Conservation (phyloP, 1,284 basidiomycete genomes). For the Irpex rosettiformis region DNA sequence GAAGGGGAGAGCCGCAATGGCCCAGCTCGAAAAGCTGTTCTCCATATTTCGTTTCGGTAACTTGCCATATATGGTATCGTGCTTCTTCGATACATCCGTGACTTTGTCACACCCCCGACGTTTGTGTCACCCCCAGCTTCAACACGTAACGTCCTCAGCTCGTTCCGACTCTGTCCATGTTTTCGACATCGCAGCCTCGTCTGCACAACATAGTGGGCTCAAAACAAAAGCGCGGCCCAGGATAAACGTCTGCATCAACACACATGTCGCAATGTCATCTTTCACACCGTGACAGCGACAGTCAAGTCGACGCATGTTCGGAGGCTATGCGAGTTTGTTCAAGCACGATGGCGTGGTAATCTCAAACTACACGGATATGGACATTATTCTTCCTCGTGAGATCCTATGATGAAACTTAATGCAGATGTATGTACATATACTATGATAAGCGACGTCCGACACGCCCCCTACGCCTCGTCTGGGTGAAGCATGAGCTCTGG, state of each 20-base stretch:
- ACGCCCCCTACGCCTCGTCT: slow-evolving; percentile 43
- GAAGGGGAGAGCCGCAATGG: slow-evolving; percentile 31
- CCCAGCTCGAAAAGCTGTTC: slow-evolving; percentile 29
- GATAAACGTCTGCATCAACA: background rate
- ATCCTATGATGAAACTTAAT: slow-evolving; percentile 4
- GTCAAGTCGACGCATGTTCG: background rate
- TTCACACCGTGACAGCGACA: slow-evolving; percentile 2
- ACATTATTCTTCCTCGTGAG: slow-evolving; percentile 1
- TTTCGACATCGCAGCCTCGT: background rate
- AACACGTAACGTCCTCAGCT: background rate
- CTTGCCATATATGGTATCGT: slow-evolving; percentile 28
- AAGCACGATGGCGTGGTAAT: background rate
- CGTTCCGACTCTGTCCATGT: background rate
- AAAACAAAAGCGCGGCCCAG: background rate
- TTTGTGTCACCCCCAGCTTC: background rate
- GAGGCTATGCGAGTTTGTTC: background rate
- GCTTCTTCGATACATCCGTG: slow-evolving; percentile 24
- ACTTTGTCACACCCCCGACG: slow-evolving; percentile 12
- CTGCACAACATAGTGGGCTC: background rate
- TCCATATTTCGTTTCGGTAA: slow-evolving; percentile 31
- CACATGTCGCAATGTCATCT: background rate
- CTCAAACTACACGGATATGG: background rate
- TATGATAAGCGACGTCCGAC: background rate
- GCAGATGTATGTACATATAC: background rate
- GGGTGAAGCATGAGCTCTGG: slow-evolving; percentile 89